Base-by-base conservation (phyloP, 805 yeast species). In the Metschnikowia peoriensis region DNA sequence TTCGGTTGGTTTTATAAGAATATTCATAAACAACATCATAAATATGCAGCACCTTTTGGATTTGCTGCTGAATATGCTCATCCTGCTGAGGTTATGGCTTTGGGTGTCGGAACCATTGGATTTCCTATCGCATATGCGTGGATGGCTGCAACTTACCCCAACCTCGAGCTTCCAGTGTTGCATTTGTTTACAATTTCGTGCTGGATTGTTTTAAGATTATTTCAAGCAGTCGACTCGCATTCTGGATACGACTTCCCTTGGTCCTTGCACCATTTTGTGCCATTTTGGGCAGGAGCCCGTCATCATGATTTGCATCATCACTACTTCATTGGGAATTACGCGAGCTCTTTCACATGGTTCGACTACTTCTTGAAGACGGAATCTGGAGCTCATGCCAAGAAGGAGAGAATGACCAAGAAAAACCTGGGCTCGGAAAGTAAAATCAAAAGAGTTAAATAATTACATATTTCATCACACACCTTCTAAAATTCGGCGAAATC, bases 281-380 rank as follows among this genome's bases (percentile, higher is more conserved):
- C 86, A 41, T 75, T 81, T 66, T 81, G 86, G 86, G 85, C 86
- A 9, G 86, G 85, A 34, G 85, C 85, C 38, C 84, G 78, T 51
- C 86, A 81, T 60, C 86, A 81, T 61, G 86, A 81, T 60, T 74
- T 76, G 53, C 86, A 81, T 58, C 86, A 81, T 57, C 86, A 80
- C 59, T 78, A 76, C 63, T 81, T 81, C 57, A 80, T 81, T 54
- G 86, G 86, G 16, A 78, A 78, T 60, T 81, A 81, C 58, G 82
- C 85, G 28, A 77, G 82, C 40, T 73, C 80, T 28, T 81, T 81
- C 68, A 77, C 84, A 63, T 79, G 83, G 81, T 80, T 82, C 80
- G 86, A 81, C 58, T 77, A 59, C 59, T 57, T 70, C 17, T 70
- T 81, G 56, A 79, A 73, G 49, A 80, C 85, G 14, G 85, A 81